Evolutionary conservation across 768 basidiomycete species (phyloP).

Genomic region (Cubamyces sp.): DNA sequence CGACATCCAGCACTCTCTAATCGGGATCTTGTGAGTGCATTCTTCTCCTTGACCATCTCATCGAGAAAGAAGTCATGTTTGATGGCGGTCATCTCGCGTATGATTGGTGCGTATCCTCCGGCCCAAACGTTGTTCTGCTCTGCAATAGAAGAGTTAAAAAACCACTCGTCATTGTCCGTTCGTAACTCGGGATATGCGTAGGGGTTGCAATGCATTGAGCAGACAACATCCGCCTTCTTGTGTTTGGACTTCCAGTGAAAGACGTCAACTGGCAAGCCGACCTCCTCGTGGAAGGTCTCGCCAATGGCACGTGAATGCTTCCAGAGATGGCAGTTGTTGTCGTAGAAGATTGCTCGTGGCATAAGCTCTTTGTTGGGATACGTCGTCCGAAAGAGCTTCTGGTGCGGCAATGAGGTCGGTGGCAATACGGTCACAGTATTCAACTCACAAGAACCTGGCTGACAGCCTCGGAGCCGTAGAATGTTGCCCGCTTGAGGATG

Average conservation of each 20-base stretch:
- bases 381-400: too few species aligned
- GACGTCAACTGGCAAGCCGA: conserved; percentile 28
- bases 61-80: conserved; percentile 44
- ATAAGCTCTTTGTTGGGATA: too few species aligned
- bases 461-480: too few species aligned
- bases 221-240: conserved; percentile 24
- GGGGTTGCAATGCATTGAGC: conserved; percentile 26
- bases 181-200: conserved; percentile 16
- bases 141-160: conserved; percentile 34
- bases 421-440: too few species aligned
- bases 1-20: too few species aligned
- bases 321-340: too few species aligned
- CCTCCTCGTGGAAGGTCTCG: not conserved
- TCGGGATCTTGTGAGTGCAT: too few species aligned
- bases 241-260: conserved; percentile 33
- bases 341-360: too few species aligned
- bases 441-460: too few species aligned
- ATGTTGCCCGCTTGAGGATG: too few species aligned
- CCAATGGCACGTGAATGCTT: not conserved
- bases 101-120: too few species aligned
- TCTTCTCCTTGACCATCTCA: conserved; percentile 37
- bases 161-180: conserved; percentile 24
- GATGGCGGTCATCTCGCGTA: conserved; percentile 40
- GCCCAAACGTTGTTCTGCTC: conserved; percentile 34
- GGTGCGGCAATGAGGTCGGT: too few species aligned